Base-by-base conservation (phyloP, 202 grass and related monocot species). In the Panicum virgatum region DNA sequence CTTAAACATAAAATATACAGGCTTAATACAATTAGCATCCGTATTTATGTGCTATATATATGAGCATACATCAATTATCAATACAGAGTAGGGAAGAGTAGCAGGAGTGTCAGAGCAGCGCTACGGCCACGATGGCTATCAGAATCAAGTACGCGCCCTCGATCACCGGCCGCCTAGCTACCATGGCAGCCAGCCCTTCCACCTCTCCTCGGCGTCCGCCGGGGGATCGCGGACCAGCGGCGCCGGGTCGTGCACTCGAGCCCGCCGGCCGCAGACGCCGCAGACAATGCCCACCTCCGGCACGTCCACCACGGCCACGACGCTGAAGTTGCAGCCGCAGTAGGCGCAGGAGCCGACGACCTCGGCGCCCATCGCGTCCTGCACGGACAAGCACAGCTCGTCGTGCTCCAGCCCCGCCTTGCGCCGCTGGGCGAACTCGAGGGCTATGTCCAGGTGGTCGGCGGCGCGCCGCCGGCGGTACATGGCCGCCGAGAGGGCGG, bases 311-410 rank as follows among this genome's bases (percentile, higher is more conserved):
- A 9, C 64, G 23, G 64, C 8, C 47, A 30, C 78, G 23, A 69
- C 64, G 50, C 5, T 12, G 78, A 69, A 80, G 50, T 30, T 69
- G 78, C 50, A 43, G 48, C 78, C 78, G 78, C 78, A 80, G 78
- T 80, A 69, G 36, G 64, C 78, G 78, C 64, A 69, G 7, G 8
- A 5, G n/a, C 76, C 76, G 13, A 19, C 0, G n/a, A 79, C 46
- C 32, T 36, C 4, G 32, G 46, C 51, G 76, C 42, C 76, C 76
- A 79, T 3, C 0, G 62, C 76, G 20, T 1, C 76, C 76, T 11
- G 76, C 76, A 79, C 76, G 20, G 6, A 2, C n/a, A 46, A 47
- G 62, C 76, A 79, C 76, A 79, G 43, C 62, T 18, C 32, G 76
- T 79, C 62, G 3, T 54, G 12, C n/a, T 18, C 46, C 62, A 40